Evolutionary conservation across 2,329 filamentous ascomycete genomes (phyloP), one percentile per base, ranked within the genome.

Genomic region (Atkinsonella texensis): DNA sequence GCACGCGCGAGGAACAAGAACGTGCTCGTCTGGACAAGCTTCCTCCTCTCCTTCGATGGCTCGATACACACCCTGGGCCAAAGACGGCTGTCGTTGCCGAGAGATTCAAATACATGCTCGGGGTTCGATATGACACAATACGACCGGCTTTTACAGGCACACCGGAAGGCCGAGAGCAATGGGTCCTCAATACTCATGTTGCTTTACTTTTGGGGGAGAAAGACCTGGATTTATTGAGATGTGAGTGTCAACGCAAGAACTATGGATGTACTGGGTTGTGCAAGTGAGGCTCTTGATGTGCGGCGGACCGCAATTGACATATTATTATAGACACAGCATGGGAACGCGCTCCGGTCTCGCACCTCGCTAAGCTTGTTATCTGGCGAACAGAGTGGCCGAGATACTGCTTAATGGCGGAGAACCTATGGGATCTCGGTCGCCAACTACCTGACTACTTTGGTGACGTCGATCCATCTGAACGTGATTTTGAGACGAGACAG

Each of bases 181-280:
- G 81, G 81, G 65, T 84, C 51, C 72, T 84, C 48, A 85, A 84
- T 58, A 79, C 76, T 3, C 77, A 84, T 52, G 80, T 77, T 48
- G 81, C 81, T 9, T 66, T 84, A 13, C 71, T 85, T 9, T 68
- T 85, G 1, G 81, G 81, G 13, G 80, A 84, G 59, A 83, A 82
- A 59, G 81, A 85, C 57, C 66, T 83, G 18, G 68, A 71, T 13
- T 70, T 85, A 3, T 76, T 78, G 13, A 70, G 73, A 69, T 84
- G 79, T 82, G 68, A 68, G 53, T 52, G 23, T 18, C 5, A 1
- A 28, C 28, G 4, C 28, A 28, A 28, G 28, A 8, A 28, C 7
- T 28, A 28, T 28, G 28, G 28, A 28, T 28, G 28, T 28, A 28
- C 28, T 28, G 4, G 7, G 28, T 8, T 28, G 7, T 28, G 28